Percentiles rank a stretch among this genome's conserved stretches.
phyloP scores from a whole-genome alignment of 768 basidiomycete genomes.

The Tulasnella sp. region DNA sequence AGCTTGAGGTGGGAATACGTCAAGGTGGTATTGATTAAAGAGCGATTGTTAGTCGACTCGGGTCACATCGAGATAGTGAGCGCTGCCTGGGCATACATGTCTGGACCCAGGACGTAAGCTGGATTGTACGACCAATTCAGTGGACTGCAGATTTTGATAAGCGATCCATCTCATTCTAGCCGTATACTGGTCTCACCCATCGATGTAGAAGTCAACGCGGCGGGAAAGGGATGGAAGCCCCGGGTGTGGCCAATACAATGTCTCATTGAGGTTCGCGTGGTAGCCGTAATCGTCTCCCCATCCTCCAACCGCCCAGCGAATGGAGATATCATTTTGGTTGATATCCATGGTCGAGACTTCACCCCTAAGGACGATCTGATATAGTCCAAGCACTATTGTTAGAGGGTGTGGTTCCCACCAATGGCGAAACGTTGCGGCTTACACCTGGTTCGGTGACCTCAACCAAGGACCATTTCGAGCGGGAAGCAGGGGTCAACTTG shows the following conservation, averaged over 20 bases:
- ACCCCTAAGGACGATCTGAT: neutral
- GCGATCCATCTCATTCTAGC: neutral
- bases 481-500: neutral
- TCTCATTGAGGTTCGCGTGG: neutral
- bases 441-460: neutral
- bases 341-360: neutral
- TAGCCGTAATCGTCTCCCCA: neutral
- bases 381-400: neutral
- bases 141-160: neutral
- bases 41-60: neutral
- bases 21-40: no score
- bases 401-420: neutral
- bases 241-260: neutral
- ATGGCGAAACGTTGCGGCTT: neutral
- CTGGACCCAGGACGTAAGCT: neutral
- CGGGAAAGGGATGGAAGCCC: neutral
- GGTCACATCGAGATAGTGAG: neutral
- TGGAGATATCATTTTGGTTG: neutral
- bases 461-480: neutral
- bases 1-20: neutral
- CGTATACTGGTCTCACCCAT: neutral
- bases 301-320: neutral
- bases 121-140: neutral
- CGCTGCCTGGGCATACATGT: neutral
- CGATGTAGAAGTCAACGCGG: neutral